phyloP scores from a whole-genome alignment of 208 protist genomes.

The Porcisia deanei region DNA sequence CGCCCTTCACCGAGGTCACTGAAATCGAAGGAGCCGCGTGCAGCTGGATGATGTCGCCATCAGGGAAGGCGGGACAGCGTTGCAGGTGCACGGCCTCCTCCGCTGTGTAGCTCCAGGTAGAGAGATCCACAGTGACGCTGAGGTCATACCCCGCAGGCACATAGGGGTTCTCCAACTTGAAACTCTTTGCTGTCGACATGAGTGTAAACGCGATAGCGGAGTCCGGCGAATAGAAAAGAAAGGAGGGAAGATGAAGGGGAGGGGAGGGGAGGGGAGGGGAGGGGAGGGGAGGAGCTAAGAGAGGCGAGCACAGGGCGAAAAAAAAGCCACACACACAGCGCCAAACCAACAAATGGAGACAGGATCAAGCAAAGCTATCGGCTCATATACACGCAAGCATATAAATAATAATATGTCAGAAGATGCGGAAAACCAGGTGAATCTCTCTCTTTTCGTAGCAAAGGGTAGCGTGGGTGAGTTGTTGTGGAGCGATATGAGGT shows the following conservation, averaged over 20 bases:
- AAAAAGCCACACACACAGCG: neutral
- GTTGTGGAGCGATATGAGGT: neutral
- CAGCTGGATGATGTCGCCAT: conserved; percentile 52
- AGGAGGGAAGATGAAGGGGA: neutral
- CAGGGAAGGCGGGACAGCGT: conserved; percentile 29
- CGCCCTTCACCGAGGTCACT: conserved; percentile 52
- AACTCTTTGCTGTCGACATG: conserved; percentile 20
- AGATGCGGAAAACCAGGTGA: no score
- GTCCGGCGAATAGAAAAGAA: neutral
- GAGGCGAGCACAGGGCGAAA: neutral
- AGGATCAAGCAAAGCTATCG: neutral
- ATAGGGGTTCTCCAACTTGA: conserved; percentile 82
- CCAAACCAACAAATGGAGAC: neutral
- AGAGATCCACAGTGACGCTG: conserved; percentile 63
- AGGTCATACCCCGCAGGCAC: conserved; percentile 72
- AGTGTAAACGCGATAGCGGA: neutral
- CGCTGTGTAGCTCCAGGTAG: conserved; percentile 72
- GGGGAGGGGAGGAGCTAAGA: neutral
- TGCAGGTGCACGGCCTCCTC: conserved; percentile 66
- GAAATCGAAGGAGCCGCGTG: conserved; percentile 68
- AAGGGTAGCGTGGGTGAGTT: neutral
- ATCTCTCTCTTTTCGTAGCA: neutral
- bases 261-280: neutral
- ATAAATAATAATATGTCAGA: neutral
- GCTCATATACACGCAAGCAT: neutral